These are phyloP conservation scores for Starmerella scarabaei DNA, from an alignment of 805 yeast species.

Conservation along the genomic window DNA sequence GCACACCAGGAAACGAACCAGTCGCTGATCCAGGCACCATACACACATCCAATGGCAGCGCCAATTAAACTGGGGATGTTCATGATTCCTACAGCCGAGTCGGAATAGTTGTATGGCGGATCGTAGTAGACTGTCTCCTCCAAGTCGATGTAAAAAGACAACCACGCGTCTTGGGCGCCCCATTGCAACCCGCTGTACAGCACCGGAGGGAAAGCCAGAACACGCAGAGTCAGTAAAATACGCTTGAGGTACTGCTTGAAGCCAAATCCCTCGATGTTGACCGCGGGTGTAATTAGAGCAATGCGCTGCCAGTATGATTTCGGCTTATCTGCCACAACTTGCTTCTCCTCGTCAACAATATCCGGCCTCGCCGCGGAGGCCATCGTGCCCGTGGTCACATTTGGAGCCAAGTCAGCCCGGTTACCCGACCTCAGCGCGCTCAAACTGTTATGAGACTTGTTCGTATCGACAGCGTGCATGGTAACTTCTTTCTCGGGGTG, in stretches of 20 bases:
- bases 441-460: background rate
- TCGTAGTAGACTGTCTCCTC: slow-evolving; percentile 56
- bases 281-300: slow-evolving; percentile 30
- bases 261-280: slow-evolving; percentile 51
- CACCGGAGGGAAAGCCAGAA: slow-evolving; percentile 35
- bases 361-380: slow-evolving; percentile 10
- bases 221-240: slow-evolving; percentile 33
- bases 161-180: slow-evolving; percentile 69
- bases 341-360: slow-evolving; percentile 15
- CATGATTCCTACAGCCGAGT: slow-evolving; percentile 61
- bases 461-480: background rate
- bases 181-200: slow-evolving; percentile 58
- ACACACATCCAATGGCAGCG: slow-evolving; percentile 38
- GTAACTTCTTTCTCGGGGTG: background rate
- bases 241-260: slow-evolving; percentile 50
- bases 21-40: slow-evolving; percentile 41
- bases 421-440: too few relatives aligned
- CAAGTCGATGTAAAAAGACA: slow-evolving; percentile 61
- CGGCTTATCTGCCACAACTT: slow-evolving; percentile 21
- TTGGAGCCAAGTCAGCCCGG: too few relatives aligned
- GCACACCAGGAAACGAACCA: slow-evolving; percentile 39
- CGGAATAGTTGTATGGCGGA: slow-evolving; percentile 52
- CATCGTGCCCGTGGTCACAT: background rate
- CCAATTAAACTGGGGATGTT: slow-evolving; percentile 52
- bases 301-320: slow-evolving; percentile 35